These are phyloP conservation scores for Lyophyllum atratum DNA, from an alignment of 768 basidiomycete genomes.

Conservation along the genomic window DNA sequence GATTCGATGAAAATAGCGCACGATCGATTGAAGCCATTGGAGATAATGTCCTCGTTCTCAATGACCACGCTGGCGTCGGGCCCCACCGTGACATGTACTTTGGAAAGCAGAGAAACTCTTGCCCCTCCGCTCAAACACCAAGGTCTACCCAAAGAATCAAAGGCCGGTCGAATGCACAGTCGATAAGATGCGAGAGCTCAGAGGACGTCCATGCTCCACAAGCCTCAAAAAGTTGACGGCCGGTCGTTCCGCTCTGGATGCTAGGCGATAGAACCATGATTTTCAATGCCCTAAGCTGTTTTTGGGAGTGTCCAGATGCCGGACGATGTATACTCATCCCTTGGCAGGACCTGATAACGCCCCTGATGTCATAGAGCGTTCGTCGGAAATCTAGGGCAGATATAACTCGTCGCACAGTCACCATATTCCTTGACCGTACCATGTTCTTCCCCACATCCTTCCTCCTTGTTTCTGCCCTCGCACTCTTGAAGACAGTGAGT, in stretches of 20 bases:
- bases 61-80: constrained; percentile 36
- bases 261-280: not conserved
- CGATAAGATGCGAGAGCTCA: not conserved
- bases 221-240: not conserved
- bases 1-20: not conserved
- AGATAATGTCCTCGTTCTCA: constrained; percentile 43
- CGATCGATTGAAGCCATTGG: constrained; percentile 44
- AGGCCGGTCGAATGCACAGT: too few species aligned
- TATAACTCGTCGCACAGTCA: not conserved
- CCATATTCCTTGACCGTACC: not conserved
- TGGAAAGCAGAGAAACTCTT: not conserved
- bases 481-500: not conserved
- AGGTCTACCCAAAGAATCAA: not conserved
- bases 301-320: not conserved
- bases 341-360: not conserved
- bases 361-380: not conserved
- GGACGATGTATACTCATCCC: not conserved
- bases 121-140: not conserved
- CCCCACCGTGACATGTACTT: constrained; percentile 22
- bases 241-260: not conserved
- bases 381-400: not conserved
- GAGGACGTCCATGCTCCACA: not conserved
- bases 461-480: not conserved
- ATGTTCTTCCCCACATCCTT: not conserved
- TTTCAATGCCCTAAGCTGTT: not conserved